Base-by-base conservation (phyloP, 352 stramenopile species). In the Phytophthora cajani region DNA sequence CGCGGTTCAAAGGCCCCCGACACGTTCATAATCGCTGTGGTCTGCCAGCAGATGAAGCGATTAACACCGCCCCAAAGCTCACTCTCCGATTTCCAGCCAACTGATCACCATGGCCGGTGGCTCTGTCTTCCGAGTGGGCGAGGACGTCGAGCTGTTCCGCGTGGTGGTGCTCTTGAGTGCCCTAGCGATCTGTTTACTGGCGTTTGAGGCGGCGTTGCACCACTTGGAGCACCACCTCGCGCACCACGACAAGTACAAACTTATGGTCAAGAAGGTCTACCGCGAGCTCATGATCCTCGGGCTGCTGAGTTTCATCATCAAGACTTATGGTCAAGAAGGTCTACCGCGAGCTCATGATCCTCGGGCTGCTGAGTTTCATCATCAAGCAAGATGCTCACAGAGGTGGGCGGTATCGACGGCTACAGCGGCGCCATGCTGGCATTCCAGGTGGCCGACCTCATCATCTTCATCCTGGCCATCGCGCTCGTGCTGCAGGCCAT, bases 181-280 rank as follows among this genome's bases (percentile, higher is more conserved):
- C 1, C 67, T 89, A 51, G 79, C 86, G 17, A 21, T 79, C 5
- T 80, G 58, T 49, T 42, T 91, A 38, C 63, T 89, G 9, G 8
- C 80, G 5, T 75, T 88, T 23, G 83, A 91, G 58, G 46, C 60
- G 6, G 47, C 38, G 12, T 47, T 89, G 56, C 83, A 91, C 16
- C 27, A 53, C 17, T 66, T 85, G n/a, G 70, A 77, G 56, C 75
- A 85, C 67, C 59, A 77, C 19, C 54, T 85, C n/a, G 60, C 69
- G 16, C 69, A 67, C 32, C 77, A 81, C 49, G 75, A 77, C 55
- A 91, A 89, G 69, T 91, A 88, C 59, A 55, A 85, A 54, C 71
- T 86, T 49, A 91, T 91, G 67, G 64, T 91, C 52, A 82, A 75
- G 60, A 91, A 91, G 53, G 74, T 79, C 9, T 90, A 80, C 58